Evolutionary conservation across 192 early-diverging fungal genomes (phyloP), one percentile per base, ranked within the genome.

Genomic region (Coemansia sp.): DNA sequence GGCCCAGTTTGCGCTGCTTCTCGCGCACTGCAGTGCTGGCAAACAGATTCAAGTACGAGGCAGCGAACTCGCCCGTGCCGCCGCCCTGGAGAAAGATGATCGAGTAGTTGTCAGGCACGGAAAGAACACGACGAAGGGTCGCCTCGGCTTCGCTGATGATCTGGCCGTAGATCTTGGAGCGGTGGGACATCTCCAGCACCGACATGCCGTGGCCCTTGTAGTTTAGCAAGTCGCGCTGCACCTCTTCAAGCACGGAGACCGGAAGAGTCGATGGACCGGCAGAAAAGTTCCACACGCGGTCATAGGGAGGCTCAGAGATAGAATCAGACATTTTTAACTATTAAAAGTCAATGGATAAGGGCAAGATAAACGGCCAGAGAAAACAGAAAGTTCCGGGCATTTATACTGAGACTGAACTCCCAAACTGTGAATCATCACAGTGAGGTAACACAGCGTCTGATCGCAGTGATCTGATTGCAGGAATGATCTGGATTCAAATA

Each of bases 81-180:
- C 97, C 97, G 53, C 95, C 96, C 77, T 98, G 96, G 87, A 96
- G 87, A 71, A 96, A 98, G 51, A 95, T 57, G 35, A 98, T 85
- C 45, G 87, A 84, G 83, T 99, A 96, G 85, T 94, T 93, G 60
- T 84, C 82, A 26, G 96, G 96, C 47, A 99, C 84, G n/a, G 82
- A 68, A 48, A 98, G 82, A 12, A 96, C 71, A 3, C 66, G 63
- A 12, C 86, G 85, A 49, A 96, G 86, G 20, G 92, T 82, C 2
- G 73, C 65, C 65, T 97, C 88, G 9, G 97, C 89, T 18, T 78
- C 79, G 56, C 82, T 72, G 65, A 94, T 83, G 64, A 96, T 87
- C 14, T 69, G 68, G 43, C 89, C 92, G 63, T 95, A 99, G 10
- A 85, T 79, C 62, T 85, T 85, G 26, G 92, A 92, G 38, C 97